phyloP scores from a whole-genome alignment of 148 eudicot species.

The Persicaria maculosa region DNA sequence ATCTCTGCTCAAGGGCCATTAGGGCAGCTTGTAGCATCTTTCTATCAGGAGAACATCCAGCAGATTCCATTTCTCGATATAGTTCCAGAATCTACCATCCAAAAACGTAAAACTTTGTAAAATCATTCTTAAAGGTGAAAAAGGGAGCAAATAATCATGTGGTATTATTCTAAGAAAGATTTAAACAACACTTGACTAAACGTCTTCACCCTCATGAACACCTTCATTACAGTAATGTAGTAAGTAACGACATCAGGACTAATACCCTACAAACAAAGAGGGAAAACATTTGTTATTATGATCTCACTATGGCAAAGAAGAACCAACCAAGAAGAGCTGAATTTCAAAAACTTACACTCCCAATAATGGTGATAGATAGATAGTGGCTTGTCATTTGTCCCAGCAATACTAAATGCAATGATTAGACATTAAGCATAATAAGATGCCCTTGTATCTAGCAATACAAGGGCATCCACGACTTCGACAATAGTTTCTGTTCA shows the following conservation, averaged over 20 bases:
- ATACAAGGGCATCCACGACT: background rate
- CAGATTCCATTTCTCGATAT: constrained; percentile 68
- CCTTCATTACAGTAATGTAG: constrained; percentile 81
- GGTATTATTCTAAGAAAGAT: background rate
- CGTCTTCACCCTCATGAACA: constrained; percentile 70
- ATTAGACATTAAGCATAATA: constrained; percentile 83
- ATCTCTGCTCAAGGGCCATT: constrained; percentile 40
- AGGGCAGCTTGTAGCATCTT: constrained; percentile 69
- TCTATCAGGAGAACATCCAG: constrained; percentile 89
- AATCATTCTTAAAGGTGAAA: too few relatives aligned
- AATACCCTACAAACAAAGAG: constrained; percentile 44
- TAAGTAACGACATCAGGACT: constrained; percentile 81
- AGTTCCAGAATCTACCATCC: constrained; percentile 61
- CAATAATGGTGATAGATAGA: constrained; percentile 62
- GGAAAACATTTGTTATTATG: background rate
- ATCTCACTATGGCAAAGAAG: background rate
- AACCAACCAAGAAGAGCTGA: background rate
- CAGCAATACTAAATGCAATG: constrained; percentile 80
- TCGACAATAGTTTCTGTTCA: background rate
- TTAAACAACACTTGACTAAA: constrained; percentile 43
- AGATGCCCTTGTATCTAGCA: constrained; percentile 34
- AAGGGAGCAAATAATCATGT: background rate
- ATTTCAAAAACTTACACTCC: constrained; percentile 48
- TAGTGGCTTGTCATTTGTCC: constrained; percentile 76
- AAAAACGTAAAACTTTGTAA: background rate